A percentile compares a stretch with the other conserved stretches of the same genome.
phyloP scores from a whole-genome alignment of 2,329 filamentous ascomycete species.

The Bipolaris oryzae region DNA sequence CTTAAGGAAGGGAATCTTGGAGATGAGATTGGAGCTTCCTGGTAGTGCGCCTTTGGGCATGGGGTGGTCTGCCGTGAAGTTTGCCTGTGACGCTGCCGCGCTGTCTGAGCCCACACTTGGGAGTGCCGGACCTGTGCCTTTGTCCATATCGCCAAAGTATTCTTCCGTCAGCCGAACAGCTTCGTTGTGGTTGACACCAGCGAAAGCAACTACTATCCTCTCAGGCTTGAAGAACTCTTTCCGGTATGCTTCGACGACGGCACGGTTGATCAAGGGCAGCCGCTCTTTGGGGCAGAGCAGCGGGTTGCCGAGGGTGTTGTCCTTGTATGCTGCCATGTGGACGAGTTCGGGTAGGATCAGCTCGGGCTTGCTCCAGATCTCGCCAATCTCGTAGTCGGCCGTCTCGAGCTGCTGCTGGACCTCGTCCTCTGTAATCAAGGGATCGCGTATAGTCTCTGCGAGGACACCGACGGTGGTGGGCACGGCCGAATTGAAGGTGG shows the following conservation, averaged over 20 bases:
- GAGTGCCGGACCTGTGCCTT: conserved; percentile 53
- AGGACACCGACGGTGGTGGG: conserved; percentile 80
- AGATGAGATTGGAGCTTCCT: conserved; percentile 71
- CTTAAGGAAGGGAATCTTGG: conserved; percentile 88
- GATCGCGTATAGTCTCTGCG: conserved; percentile 91
- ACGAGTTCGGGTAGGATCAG: conserved; percentile 93
- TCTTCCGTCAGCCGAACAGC: conserved; percentile 80
- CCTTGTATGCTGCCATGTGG: conserved; percentile 93
- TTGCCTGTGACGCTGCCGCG: conserved; percentile 51
- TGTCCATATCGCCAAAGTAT: conserved; percentile 90
- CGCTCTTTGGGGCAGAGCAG: conserved; percentile 88
- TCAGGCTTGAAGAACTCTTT: conserved; percentile 86
- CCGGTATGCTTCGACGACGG: conserved; percentile 78
- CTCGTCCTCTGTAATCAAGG: conserved; percentile 83
- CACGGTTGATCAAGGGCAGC: conserved; percentile 73
- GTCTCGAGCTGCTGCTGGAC: conserved; percentile 86
- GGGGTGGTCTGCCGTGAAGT: conserved; percentile 49
- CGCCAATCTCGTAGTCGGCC: conserved; percentile 91
- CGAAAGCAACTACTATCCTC: conserved; percentile 92
- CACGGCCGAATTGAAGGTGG: conserved; percentile 94
- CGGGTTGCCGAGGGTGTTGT: conserved; percentile 94
- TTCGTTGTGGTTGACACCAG: conserved; percentile 80
- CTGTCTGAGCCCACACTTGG: conserved; percentile 37
- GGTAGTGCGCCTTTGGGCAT: conserved; percentile 49
- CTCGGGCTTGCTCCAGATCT: conserved; percentile 98